phyloP scores from a whole-genome alignment of 1,139 yeast species.

The Lodderomyces oxycetoniae region DNA sequence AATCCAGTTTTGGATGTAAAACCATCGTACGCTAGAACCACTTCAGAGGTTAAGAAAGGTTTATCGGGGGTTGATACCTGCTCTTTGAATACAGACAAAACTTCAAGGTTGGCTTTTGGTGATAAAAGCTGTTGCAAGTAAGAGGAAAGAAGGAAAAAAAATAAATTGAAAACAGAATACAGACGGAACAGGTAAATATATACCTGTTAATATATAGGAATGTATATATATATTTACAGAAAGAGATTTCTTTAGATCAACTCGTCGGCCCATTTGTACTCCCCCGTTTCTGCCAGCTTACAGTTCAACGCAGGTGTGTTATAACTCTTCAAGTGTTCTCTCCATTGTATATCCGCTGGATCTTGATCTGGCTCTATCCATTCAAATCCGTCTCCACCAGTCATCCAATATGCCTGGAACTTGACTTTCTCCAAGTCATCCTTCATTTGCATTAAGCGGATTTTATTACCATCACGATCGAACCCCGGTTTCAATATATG shows the following conservation, averaged over 20 bases:
- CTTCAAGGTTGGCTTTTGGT: conserved; percentile 34
- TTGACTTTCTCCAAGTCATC: conserved; percentile 50
- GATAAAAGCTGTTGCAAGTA: conserved; percentile 18
- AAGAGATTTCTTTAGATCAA: conserved; percentile 21
- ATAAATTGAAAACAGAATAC: not conserved
- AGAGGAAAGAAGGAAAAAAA: conserved; percentile 2
- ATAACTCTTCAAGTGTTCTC: conserved; percentile 27
- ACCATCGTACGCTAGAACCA: conserved; percentile 65
- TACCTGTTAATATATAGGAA: too few relatives aligned
- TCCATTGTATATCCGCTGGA: conserved; percentile 66
- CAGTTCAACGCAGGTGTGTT: conserved; percentile 20
- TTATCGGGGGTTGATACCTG: conserved; percentile 32
- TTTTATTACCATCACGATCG: conserved; percentile 36
- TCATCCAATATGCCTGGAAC: conserved; percentile 72
- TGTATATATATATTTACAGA: not conserved
- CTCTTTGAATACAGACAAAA: conserved; percentile 35
- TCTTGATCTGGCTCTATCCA: conserved; percentile 83
- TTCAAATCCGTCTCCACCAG: conserved; percentile 70
- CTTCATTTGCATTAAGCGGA: conserved; percentile 36
- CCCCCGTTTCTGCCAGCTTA: conserved; percentile 15
- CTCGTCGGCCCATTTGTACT: conserved; percentile 36
- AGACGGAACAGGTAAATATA: not conserved
- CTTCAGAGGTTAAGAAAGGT: conserved; percentile 49
- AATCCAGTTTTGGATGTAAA: conserved; percentile 73
- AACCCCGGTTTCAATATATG: conserved; percentile 29